Evolutionary conservation across 805 yeast genomes (phyloP).

Genomic region (Pichia pseudocactophila): DNA sequence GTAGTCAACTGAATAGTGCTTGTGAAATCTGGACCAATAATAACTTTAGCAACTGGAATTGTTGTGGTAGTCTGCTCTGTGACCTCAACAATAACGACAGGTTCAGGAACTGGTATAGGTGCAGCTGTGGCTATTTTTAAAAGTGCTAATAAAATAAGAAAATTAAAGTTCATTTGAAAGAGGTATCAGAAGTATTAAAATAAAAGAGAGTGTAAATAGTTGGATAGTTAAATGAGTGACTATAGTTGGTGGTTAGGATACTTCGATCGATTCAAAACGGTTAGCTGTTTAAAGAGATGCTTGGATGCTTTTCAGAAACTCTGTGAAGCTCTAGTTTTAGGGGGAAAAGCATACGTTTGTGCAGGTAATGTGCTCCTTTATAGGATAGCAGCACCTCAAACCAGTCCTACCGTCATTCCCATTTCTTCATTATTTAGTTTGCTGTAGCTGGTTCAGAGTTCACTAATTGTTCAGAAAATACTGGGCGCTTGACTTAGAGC

Average conservation of each 20-base stretch:
- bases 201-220: constrained; percentile 5
- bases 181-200: not conserved
- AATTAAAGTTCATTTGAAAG: constrained; percentile 5
- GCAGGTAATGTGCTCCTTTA: too few species aligned
- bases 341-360: too few species aligned
- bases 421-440: too few species aligned
- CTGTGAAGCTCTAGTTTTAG: too few species aligned
- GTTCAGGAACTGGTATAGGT: constrained; percentile 18
- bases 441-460: not conserved
- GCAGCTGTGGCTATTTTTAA: constrained; percentile 5
- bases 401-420: too few species aligned
- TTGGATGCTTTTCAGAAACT: too few species aligned
- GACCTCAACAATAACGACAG: constrained; percentile 21
- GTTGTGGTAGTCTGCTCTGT: constrained; percentile 11
- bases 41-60: constrained; percentile 24
- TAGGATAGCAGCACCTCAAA: too few species aligned
- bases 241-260: constrained; percentile 1
- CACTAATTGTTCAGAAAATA: not conserved
- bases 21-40: constrained; percentile 19
- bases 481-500: not conserved
- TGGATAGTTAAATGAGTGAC: constrained; percentile 3
- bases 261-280: too few species aligned
- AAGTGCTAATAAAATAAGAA: constrained; percentile 3
- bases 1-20: constrained; percentile 4
- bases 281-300: too few species aligned